Base-by-base conservation (phyloP, 2,329 filamentous ascomycete genomes). In the Trichothecium sympodiale region DNA sequence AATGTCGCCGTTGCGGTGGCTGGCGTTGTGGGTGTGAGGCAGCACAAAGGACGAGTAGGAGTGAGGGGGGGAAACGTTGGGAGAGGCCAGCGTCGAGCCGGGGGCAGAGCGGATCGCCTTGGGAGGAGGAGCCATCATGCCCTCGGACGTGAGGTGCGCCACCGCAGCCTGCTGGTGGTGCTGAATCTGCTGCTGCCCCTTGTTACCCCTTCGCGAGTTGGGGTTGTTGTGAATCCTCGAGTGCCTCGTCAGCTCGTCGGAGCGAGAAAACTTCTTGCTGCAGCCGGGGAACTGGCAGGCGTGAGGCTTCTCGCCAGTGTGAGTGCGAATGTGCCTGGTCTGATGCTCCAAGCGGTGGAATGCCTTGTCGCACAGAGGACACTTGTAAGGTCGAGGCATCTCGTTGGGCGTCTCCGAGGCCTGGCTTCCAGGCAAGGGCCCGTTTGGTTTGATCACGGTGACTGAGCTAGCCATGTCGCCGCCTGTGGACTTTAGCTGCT, bases 181-280 rank as follows among this genome's bases (percentile, higher is more conserved):
- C 26, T 56, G 53, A 33, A 56, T 54, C 32, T 59, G 56, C 38
- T 67, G 60, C 46, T 71, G 67, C 18, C 60, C 77, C 69, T 94
- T 94, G 70, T 94, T 93, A 46, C 86, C 88, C 54, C 89, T 72
- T 55, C 91, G 74, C 39, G 88, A 95, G 70, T 96, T 96, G 40
- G 91, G 89, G 64, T 96, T 98, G 76, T 85, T 95, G 74, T 98
- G 89, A 65, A 98, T 98, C 58, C 89, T 77, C 56, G 89, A 95
- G 64, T 98, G 89, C 42, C 89, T 80, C 43, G 91, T 98, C 48
- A 98, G 71, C 64, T 98, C 89, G 56, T 98, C 89, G 10, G 89
- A 95, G 45, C 89, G 80, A 45, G 85, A 94, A 67, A 98, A 96
- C 52, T 89, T 85, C 66, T 96, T 96, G 49, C 84, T 89, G 76